phyloP scores from a whole-genome alignment of 352 stramenopile genomes.

The Plasmopara muralis region DNA sequence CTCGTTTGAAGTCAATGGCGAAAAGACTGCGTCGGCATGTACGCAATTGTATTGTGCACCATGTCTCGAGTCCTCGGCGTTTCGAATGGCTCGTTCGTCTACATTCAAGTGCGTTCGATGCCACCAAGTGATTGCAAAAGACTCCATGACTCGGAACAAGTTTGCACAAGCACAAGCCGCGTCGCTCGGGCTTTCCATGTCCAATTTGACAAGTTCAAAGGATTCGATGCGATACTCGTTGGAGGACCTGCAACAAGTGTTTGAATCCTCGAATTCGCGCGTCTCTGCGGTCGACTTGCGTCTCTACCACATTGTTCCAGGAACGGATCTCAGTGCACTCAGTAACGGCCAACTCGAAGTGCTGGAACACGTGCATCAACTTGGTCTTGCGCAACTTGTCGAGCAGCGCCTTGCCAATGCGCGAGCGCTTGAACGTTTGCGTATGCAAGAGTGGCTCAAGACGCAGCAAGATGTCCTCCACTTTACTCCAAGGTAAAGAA shows the following conservation, averaged over 20 bases:
- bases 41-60: conserved; percentile 64
- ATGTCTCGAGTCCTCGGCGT: conserved; percentile 37
- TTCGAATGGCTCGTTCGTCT: conserved; percentile 15
- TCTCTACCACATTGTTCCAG: conserved; percentile 44
- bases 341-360: conserved; percentile 78
- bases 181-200: conserved; percentile 40
- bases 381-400: conserved; percentile 51
- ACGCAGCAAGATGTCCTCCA: conserved; percentile 56
- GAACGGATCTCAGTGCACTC: conserved; percentile 35
- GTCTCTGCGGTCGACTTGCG: conserved; percentile 37
- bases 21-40: conserved; percentile 28
- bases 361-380: conserved; percentile 53
- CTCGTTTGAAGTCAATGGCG: conserved; percentile 4
- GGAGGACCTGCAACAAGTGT: conserved; percentile 39
- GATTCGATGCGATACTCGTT: conserved; percentile 21
- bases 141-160: conserved; percentile 49
- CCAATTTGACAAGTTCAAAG: conserved; percentile 7
- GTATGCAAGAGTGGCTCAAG: conserved; percentile 70
- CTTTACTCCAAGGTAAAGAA: conserved; percentile 22
- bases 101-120: conserved; percentile 54
- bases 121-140: conserved; percentile 29
- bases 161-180: conserved; percentile 60
- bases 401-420: conserved; percentile 54
- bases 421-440: conserved; percentile 49
- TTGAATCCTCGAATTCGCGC: conserved; percentile 33